Percentiles rank a stretch among this genome's conserved stretches.
Conservation (phyloP, 2,329 filamentous ascomycete species). For the Zalaria obscura region DNA sequence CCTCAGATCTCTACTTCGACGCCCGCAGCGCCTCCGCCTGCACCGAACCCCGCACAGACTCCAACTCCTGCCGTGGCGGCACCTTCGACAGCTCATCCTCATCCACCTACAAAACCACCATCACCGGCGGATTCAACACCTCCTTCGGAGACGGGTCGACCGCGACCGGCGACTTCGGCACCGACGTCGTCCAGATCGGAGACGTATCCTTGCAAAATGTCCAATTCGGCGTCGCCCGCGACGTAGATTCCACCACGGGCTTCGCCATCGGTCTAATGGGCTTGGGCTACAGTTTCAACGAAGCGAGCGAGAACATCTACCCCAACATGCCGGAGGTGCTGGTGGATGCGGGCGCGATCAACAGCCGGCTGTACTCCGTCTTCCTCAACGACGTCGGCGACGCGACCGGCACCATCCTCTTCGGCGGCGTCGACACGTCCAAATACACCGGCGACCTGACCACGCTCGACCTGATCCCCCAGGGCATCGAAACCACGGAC, state of each 20-base stretch:
- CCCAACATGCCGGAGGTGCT: conserved; percentile 19
- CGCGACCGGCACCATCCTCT: conserved; percentile 16
- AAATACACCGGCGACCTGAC: conserved; percentile 16
- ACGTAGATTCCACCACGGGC: conserved; percentile 14
- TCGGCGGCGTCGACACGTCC: conserved; percentile 19
- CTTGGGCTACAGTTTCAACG: conserved; percentile 15
- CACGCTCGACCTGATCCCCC: conserved; percentile 16
- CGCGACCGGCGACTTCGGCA: conserved; percentile 13
- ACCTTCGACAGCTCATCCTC: conserved; percentile 13
- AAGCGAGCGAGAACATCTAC: conserved; percentile 13
- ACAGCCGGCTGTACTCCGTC: conserved; percentile 16
- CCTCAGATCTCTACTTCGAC: conserved; percentile 18
- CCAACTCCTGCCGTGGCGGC: conserved; percentile 14
- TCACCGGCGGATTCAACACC: conserved; percentile 14
- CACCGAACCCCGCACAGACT: conserved; percentile 5
- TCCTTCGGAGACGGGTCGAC: conserved; percentile 15
- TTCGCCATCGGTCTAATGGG: conserved; percentile 18
- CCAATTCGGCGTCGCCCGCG: conserved; percentile 16
- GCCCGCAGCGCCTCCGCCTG: conserved; percentile 12
- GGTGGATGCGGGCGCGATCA: conserved; percentile 14
- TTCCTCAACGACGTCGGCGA: conserved; percentile 15
- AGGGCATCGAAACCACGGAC: neutral
- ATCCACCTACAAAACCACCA: conserved; percentile 12
- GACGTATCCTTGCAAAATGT: conserved; percentile 14
- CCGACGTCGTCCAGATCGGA: conserved; percentile 15